Evolutionary conservation across 83 land plant species (phyloP).

Genomic region (Picea abies): DNA sequence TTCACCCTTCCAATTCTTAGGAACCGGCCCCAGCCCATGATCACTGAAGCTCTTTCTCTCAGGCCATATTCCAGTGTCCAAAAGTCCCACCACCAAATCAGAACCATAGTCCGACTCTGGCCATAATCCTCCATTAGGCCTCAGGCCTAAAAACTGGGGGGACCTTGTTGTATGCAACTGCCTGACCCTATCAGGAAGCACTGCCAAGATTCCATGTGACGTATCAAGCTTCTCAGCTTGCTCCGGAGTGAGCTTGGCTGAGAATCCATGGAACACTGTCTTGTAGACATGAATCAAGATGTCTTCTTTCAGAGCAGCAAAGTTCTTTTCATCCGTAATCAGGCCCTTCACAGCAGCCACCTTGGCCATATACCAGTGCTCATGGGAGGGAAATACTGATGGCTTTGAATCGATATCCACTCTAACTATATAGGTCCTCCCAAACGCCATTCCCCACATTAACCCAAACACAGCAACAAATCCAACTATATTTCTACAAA

Average conservation of each 20-base stretch:
- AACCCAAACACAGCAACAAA: too few relatives aligned
- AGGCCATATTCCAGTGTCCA: constrained; percentile 87
- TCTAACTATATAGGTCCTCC: constrained; percentile 19
- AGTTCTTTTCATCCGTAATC: constrained; percentile 3
- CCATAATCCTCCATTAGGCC: constrained; percentile 61
- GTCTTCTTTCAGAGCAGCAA: not conserved
- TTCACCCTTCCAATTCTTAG: constrained; percentile 57
- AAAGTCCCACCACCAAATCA: constrained; percentile 68
- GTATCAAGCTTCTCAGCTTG: constrained; percentile 29
- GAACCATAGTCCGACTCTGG: constrained; percentile 79
- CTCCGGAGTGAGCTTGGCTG: constrained; percentile 42
- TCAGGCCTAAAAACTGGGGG: constrained; percentile 76
- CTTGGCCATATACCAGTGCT: constrained; percentile 18
- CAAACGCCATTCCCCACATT: too few relatives aligned
- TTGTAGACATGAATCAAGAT: constrained; percentile 52
- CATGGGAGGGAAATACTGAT: constrained; percentile 7
- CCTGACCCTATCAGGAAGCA: constrained; percentile 56
- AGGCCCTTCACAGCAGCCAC: constrained; percentile 20
- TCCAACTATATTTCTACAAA: too few relatives aligned
- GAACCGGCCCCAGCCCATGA: constrained; percentile 61
- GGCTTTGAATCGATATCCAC: constrained; percentile 15
- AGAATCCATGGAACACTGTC: constrained; percentile 80
- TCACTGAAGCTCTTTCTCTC: constrained; percentile 72
- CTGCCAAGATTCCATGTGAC: constrained; percentile 57
- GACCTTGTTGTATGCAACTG: constrained; percentile 78